phyloP scores from a whole-genome alignment of 2,329 filamentous ascomycete genomes.

The Cryphonectria nitschkei region DNA sequence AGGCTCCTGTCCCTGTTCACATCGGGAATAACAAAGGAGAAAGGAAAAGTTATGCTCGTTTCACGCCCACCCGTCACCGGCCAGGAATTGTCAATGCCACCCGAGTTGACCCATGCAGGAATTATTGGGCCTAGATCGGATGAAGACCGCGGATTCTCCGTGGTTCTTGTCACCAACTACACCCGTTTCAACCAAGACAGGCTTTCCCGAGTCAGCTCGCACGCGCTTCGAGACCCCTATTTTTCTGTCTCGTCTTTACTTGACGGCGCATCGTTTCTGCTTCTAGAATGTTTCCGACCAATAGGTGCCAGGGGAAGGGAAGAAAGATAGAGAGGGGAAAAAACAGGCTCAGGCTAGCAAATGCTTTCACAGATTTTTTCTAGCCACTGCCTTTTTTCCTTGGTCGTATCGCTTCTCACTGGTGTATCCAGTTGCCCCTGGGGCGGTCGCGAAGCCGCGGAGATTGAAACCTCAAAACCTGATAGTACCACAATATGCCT shows the following conservation, averaged over 20 bases:
- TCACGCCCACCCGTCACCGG: slow-evolving; percentile 22
- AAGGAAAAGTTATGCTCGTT: slow-evolving; percentile 17
- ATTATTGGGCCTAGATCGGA: slow-evolving; percentile 13
- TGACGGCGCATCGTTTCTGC: slow-evolving; percentile 15
- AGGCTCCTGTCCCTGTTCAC: neutral
- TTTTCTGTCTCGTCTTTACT: slow-evolving; percentile 17
- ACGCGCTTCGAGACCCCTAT: slow-evolving; percentile 15
- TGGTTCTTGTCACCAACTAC: slow-evolving; percentile 11
- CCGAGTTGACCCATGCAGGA: slow-evolving; percentile 13
- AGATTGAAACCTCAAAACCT: slow-evolving; percentile 1
- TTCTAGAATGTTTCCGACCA: slow-evolving; percentile 19
- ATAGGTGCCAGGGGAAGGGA: neutral
- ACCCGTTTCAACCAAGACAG: slow-evolving; percentile 21
- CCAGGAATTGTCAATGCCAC: slow-evolving; percentile 15
- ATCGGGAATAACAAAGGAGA: neutral
- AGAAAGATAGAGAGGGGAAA: neutral
- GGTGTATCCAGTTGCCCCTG: slow-evolving; percentile 1
- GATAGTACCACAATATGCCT: neutral
- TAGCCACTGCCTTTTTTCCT: neutral
- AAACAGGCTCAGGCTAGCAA: neutral
- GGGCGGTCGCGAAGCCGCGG: slow-evolving; percentile 1
- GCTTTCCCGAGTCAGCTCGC: slow-evolving; percentile 18
- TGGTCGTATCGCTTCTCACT: neutral
- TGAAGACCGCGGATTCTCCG: slow-evolving; percentile 7
- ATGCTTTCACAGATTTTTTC: neutral